Conservation (phyloP, 192 early-diverging fungal species). For the Lunasporangiospora selenospora region DNA sequence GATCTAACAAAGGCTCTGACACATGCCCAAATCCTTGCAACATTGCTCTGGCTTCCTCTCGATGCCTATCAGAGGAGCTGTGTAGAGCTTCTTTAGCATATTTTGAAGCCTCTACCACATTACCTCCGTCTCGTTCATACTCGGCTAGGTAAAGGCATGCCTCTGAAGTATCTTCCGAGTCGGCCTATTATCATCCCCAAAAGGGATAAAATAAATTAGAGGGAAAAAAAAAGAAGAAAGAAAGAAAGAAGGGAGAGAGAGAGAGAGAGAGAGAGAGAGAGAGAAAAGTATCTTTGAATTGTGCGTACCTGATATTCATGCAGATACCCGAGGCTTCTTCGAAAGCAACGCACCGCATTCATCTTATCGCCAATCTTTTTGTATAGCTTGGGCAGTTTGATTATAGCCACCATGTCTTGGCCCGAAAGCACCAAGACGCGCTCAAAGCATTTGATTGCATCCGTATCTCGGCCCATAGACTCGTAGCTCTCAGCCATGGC, state of each 20-base stretch:
- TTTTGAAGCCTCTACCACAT: conserved; percentile 23
- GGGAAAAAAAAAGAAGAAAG: not conserved
- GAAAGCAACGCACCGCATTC: conserved; percentile 62
- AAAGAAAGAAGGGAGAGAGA: not conserved
- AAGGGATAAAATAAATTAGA: conserved; percentile 12
- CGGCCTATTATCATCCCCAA: conserved; percentile 18
- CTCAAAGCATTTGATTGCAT: conserved; percentile 76
- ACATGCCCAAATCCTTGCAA: not conserved
- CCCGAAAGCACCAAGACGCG: conserved; percentile 71
- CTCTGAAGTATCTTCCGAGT: conserved; percentile 8
- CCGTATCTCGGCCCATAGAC: conserved; percentile 32
- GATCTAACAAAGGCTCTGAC: too few relatives aligned
- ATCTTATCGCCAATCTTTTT: conserved; percentile 50
- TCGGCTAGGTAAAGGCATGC: conserved; percentile 31
- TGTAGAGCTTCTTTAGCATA: conserved; percentile 4
- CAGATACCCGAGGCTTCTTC: conserved; percentile 6
- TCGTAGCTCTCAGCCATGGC: conserved; percentile 76
- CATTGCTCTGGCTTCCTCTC: conserved; percentile 8
- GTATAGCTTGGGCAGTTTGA: conserved; percentile 61
- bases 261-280: too few relatives aligned
- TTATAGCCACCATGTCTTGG: conserved; percentile 51
- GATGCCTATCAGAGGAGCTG: not conserved
- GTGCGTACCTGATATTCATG: not conserved
- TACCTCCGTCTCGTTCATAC: conserved; percentile 12
- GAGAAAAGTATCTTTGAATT: too few relatives aligned